Base-by-base conservation (phyloP, 1,284 basidiomycete genomes). In the Exobasidium rhododendri region DNA sequence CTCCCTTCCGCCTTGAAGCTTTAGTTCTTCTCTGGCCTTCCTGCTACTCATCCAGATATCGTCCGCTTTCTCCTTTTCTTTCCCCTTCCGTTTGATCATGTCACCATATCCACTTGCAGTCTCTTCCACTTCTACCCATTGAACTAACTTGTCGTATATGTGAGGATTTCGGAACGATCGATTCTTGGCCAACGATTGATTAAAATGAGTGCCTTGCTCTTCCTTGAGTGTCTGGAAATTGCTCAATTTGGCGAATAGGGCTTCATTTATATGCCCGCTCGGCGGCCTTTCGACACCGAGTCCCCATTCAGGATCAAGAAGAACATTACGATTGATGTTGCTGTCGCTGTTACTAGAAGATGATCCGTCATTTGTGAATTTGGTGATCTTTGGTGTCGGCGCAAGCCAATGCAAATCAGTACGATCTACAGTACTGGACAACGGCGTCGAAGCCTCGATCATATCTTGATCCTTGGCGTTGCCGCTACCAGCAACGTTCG, bases 151-250 rank as follows among this genome's bases (percentile, higher is more conserved):
- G 2, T 89, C 84, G 79, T 94, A 94, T 11, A 97, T 86, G 77
- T 96, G 90, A 0, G 94, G 94, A 74, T 98, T 97, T 29, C 91
- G 88, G 81, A 97, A 97, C 0, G 91, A 86, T 28, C 91, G 88
- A 68, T 89, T 92, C 6, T 87, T 85, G 86, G 94, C 89, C 35
- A 98, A 85, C 0, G 90, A 90, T 77, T 92, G 90, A 79, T 97
- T 97, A 83, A 96, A 97, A 77, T 96, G 93, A 66, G 88, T 88
- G 0, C 82, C 82, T 32, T 55, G 20, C n/a, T 89, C 86, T 60
- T 86, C 84, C 66, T 87, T 77, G 44, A 78, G 53, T 77, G 82
- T 79, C 92, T 94, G 61, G 92, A 85, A 4, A 82, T 78, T 62
- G 86, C 85, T 74, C 89, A 97, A 63, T 88, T 87, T 70, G 13